Evolutionary conservation across 805 yeast genomes (phyloP).

Genomic region (Yamadazyma endophytica): DNA sequence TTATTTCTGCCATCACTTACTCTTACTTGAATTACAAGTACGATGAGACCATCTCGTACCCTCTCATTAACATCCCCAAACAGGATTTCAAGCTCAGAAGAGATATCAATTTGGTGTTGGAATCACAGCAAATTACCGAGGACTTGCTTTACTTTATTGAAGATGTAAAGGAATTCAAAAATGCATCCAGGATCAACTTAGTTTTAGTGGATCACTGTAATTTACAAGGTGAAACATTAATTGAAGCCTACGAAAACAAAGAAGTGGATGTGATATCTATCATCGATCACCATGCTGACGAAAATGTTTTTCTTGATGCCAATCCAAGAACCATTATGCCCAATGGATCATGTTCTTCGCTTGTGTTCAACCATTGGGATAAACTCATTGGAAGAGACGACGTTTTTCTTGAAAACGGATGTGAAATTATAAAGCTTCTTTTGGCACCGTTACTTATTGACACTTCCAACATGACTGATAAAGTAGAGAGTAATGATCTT

Average conservation of each 20-base stretch:
- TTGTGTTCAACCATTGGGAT: slow-evolving; percentile 65
- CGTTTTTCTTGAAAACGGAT: slow-evolving; percentile 14
- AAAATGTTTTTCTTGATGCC: slow-evolving; percentile 43
- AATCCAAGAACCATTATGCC: slow-evolving; percentile 58
- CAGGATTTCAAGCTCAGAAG: slow-evolving; percentile 65
- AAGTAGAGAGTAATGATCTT: slow-evolving; percentile 59
- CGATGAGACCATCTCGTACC: slow-evolving; percentile 43
- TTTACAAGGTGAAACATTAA: slow-evolving; percentile 48
- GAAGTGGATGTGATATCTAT: slow-evolving; percentile 34
- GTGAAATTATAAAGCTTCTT: slow-evolving; percentile 43
- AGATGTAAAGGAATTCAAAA: slow-evolving; percentile 42
- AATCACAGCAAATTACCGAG: slow-evolving; percentile 40
- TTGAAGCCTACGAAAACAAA: slow-evolving; percentile 19
- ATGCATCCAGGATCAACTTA: slow-evolving; percentile 29
- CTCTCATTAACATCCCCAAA: slow-evolving; percentile 69
- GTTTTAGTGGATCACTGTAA: slow-evolving; percentile 82
- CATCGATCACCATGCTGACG: slow-evolving; percentile 88
- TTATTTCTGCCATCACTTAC: slow-evolving; percentile 68
- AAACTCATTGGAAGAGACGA: slow-evolving; percentile 13
- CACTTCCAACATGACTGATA: slow-evolving; percentile 62
- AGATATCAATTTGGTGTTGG: slow-evolving; percentile 60
- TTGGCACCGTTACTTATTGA: slow-evolving; percentile 73
- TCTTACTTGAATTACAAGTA: slow-evolving; percentile 51
- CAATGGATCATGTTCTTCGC: slow-evolving; percentile 76
- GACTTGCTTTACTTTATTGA: slow-evolving; percentile 60